Percentiles rank a stretch among this genome's conserved stretches.
Conservation (phyloP, 2,329 filamentous ascomycete species). For the Polytolypa hystricis region DNA sequence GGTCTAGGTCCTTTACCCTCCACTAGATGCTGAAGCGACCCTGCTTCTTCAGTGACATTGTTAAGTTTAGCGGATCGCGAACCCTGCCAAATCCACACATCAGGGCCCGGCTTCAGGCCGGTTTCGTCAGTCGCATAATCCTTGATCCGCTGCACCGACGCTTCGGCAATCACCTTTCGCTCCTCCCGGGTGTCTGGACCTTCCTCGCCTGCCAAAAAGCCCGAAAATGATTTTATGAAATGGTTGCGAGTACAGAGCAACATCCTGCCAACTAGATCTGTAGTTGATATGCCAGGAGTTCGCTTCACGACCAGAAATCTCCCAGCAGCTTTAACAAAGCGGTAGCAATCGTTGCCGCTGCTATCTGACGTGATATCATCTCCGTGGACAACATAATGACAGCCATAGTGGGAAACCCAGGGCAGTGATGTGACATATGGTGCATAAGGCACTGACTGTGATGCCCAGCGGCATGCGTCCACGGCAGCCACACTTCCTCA, state of each 20-base stretch:
- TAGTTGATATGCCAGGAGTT: conserved; percentile 92
- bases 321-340: conserved; percentile 87
- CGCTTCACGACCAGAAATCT: conserved; percentile 95
- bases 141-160: conserved; percentile 65
- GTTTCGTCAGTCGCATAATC: conserved; percentile 83
- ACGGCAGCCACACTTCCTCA: conserved; percentile 64
- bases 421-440: conserved; percentile 90
- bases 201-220: conserved; percentile 57
- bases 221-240: conserved; percentile 73
- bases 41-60: conserved; percentile 45
- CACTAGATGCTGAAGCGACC: conserved; percentile 57
- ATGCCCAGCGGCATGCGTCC: conserved; percentile 91
- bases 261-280: conserved; percentile 96
- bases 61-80: conserved; percentile 25
- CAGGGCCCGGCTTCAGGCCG: conserved; percentile 63
- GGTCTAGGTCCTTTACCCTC: conserved; percentile 58
- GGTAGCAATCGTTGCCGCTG: conserved; percentile 90
- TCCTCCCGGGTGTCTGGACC: conserved; percentile 60
- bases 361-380: conserved; percentile 96
- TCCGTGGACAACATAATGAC: conserved; percentile 89
- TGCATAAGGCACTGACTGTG: conserved; percentile 67
- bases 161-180: conserved; percentile 49
- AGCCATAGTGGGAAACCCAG: conserved; percentile 93
- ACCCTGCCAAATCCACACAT: conserved; percentile 69
- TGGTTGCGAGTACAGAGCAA: conserved; percentile 88